Base-by-base conservation (phyloP, 805 yeast species). In the Torulaspora maleeae region DNA sequence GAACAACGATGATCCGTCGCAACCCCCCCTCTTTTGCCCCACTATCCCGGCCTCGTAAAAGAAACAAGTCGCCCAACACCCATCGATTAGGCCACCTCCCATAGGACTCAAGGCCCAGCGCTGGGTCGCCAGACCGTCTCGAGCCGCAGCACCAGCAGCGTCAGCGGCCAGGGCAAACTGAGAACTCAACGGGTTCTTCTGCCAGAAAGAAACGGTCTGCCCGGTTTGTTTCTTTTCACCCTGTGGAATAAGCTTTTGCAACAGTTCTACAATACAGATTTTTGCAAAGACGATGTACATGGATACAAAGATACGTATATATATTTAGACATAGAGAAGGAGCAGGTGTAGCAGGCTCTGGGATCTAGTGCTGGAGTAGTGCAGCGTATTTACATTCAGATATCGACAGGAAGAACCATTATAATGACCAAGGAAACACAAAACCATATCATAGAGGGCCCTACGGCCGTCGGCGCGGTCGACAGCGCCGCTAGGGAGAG, bases 401-500 rank as follows among this genome's bases (percentile, higher is more conserved):
- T 22, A 22, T 29, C 10, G 15, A 29, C 10, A n/a, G 17, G 33
- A 29, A 32, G 9, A 5, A 19, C 24, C 30, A 29, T 24, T 22
- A 44, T 2, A 22, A 22, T 44, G 48, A 44, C 48, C 4, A 47
- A 38, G 15, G 50, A 47, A 17, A 24, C 36, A 17, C 41, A 44
- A 34, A 39, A 27, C 13, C 44, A 43, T 36, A 45, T 48, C n/a
- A 42, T 35, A 20, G 51, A 44, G 30, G 51, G 53, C n/a, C 53
- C 50, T 15, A 46, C 34, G 15, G 32, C 44, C 25, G 41, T 41
- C 4, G 53, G 48, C 8, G 48, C 43, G 3, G 43, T 41, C 10
- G 47, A 48, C 32, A 34, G 44, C 3, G 41, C 27, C n/a, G 51
- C 48, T 15, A 35, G 46, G 5, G 29, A 38, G 17, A 44, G 44